Evolutionary conservation across 2,329 filamentous ascomycete species (phyloP), one percentile per base, ranked within the genome.

Genomic region (Madurella mycetomatis): DNA sequence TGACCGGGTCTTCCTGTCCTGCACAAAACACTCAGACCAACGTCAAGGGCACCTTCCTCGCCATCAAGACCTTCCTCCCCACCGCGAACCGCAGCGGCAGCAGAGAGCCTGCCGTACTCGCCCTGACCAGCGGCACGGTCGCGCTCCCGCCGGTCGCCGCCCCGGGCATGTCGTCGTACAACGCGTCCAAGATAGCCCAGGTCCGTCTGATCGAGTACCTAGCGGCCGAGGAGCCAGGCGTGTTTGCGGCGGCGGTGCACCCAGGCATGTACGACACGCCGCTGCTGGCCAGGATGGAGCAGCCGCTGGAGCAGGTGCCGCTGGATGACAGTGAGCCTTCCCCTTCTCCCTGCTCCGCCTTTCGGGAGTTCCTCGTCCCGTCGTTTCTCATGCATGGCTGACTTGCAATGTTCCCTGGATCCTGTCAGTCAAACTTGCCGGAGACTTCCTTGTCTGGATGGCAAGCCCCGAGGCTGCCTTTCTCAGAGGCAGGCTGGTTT

Each of bases 401-500:
- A 25, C 25, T 43, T 2, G 2, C 11, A 11, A 12, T 13, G 41
- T 43, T 18, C 7, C 5, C 17, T 43, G 5, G 17, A 15, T 43
- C 16, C 17, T 43, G 18, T 9, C 17, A 44, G 40, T 50, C 47
- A 31, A 34, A 31, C 47, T 50, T 9, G 39, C 47, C 16, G 48
- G 48, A 12, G 40, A 41, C 40, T 51, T 45, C 15, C n/a, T 34
- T 12, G 41, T 44, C 41, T 51, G 48, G 48, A 19, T 42, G 19
- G 48, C 48, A 13, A 51, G 48, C 31, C 42, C 49, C 9, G 49
- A 52, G 25, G 49, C 42, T 56, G 2, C 51, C 37, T 37, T 49
- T 44, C 47, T 50, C 41, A 25, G 51, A 4, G n/a, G 39, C 41
- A 19, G 49, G n/a, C 19, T 51, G 19, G 48, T 47, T 9, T 51